Evolutionary conservation across 176 grass and related monocot species (phyloP).

Genomic region (Eragrostis nindensis): DNA sequence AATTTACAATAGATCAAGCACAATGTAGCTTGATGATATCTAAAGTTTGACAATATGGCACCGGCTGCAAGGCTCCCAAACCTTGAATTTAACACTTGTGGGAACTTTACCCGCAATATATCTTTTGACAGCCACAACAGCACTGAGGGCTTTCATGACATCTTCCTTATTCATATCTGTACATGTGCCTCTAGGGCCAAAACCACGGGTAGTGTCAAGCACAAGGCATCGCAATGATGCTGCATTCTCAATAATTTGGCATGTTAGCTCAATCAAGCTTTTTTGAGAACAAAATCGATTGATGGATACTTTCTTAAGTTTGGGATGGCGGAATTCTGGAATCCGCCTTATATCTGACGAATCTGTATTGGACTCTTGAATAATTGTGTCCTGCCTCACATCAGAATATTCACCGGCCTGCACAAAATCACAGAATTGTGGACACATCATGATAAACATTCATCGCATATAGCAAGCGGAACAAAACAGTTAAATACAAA

Average conservation of each 20-base stretch:
- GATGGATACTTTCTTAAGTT: slow-evolving; percentile 22
- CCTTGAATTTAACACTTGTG: neutral
- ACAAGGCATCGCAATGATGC: neutral
- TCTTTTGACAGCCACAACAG: neutral
- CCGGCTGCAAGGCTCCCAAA: slow-evolving; percentile 17
- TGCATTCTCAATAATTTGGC: slow-evolving; percentile 7
- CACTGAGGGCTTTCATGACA: neutral
- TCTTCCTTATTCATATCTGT: neutral
- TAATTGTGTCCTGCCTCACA: neutral
- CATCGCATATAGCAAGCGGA: no score
- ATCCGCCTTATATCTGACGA: neutral
- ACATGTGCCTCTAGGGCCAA: neutral
- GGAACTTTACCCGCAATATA: slow-evolving; percentile 20
- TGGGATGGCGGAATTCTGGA: neutral
- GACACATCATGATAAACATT: no score
- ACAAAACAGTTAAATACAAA: no score
- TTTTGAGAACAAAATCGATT: slow-evolving; percentile 2
- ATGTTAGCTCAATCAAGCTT: slow-evolving; percentile 30
- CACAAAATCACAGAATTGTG: no score
- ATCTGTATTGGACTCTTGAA: neutral
- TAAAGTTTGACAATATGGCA: neutral
- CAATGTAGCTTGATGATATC: no score
- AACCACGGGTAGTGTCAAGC: slow-evolving; percentile 18
- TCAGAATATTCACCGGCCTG: no score
- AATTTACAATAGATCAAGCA: no score